phyloP scores from a whole-genome alignment of 208 protist species.

The Acanthamoeba triangularis region DNA sequence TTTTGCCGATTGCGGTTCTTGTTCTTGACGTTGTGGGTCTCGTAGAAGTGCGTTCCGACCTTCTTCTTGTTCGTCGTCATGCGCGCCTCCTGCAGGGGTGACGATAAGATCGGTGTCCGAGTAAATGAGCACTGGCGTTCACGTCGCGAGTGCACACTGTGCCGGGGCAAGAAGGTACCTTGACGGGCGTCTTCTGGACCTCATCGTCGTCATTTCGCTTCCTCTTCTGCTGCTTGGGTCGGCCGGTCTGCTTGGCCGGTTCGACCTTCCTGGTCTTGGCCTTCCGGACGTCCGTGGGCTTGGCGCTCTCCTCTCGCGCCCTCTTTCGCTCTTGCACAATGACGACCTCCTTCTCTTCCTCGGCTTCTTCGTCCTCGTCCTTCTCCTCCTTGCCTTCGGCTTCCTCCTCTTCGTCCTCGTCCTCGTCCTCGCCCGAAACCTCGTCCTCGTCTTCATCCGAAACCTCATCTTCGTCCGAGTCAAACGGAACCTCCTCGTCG shows the following conservation, averaged over 20 bases:
- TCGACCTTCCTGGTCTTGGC: slow-evolving; percentile 46
- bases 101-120: neutral
- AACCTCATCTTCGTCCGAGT: slow-evolving; percentile 41
- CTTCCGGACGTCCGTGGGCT: neutral
- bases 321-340: slow-evolving; percentile 66
- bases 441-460: slow-evolving; percentile 76
- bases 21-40: slow-evolving; percentile 87
- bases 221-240: slow-evolving; percentile 20
- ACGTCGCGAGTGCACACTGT: neutral
- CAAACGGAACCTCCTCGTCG: slow-evolving; percentile 25
- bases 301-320: slow-evolving; percentile 2
- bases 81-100: slow-evolving; percentile 76
- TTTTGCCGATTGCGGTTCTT: slow-evolving; percentile 76
- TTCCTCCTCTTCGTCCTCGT: slow-evolving; percentile 77
- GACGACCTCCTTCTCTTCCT: neutral
- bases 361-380: neutral
- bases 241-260: neutral
- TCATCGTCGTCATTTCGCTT: slow-evolving; percentile 2
- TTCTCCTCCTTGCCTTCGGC: neutral
- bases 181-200: neutral
- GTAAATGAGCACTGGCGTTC: neutral
- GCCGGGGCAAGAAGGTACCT: neutral
- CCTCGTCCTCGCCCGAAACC: slow-evolving; percentile 79
- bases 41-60: slow-evolving; percentile 85
- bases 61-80: slow-evolving; percentile 86